Evolutionary conservation across 1,284 basidiomycete species (phyloP).

Genomic region (Ceratobasidium sp.): DNA sequence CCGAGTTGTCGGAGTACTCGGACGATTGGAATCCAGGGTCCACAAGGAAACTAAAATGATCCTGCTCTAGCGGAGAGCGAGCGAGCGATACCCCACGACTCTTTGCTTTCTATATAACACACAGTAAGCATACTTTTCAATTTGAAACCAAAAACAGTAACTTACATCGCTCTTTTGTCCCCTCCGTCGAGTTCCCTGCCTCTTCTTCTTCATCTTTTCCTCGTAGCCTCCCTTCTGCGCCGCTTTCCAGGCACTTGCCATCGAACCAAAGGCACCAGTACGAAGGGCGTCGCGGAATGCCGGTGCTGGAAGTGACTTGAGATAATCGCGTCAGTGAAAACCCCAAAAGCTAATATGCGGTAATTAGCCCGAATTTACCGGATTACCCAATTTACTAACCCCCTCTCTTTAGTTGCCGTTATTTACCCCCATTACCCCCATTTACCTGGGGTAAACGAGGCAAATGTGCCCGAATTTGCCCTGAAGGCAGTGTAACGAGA

Average conservation of each 20-base stretch:
- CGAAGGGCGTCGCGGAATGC: background rate
- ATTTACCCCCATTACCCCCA: too few relatives aligned
- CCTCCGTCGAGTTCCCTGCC: background rate
- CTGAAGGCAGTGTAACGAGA: too few relatives aligned
- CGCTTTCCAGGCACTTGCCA: background rate
- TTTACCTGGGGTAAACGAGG: too few relatives aligned
- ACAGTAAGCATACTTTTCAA: background rate
- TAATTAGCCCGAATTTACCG: too few relatives aligned
- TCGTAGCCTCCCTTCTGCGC: background rate
- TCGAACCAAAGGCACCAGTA: background rate
- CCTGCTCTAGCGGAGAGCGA: background rate
- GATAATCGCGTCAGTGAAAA: too few relatives aligned
- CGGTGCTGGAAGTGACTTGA: background rate
- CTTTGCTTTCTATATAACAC: background rate
- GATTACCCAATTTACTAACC: too few relatives aligned
- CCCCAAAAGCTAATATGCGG: too few relatives aligned
- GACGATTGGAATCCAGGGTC: constrained; percentile 3
- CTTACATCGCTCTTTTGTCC: background rate
- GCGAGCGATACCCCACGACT: background rate
- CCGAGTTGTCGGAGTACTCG: constrained; percentile 8
- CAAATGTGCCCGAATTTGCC: too few relatives aligned
- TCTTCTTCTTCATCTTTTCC: background rate
- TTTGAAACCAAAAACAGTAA: too few relatives aligned
- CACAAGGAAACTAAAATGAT: background rate
- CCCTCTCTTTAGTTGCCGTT: too few relatives aligned